Base-by-base conservation (phyloP, 257 asterid species). In the Cruciata laevipes region DNA sequence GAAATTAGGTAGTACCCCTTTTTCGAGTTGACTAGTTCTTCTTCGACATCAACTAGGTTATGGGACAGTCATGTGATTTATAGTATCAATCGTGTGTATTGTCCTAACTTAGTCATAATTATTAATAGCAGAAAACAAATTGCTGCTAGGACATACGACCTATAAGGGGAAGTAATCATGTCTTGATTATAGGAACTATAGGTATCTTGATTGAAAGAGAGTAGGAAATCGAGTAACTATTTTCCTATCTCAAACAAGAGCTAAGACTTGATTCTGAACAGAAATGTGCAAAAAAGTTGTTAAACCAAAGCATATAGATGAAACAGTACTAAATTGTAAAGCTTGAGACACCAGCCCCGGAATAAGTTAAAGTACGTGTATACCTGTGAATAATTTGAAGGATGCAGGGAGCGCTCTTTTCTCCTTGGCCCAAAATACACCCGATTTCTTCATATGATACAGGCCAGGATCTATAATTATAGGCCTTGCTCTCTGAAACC, bases 341-440 rank as follows among this genome's bases (percentile, higher is more conserved):
- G 38, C 38, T 0, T 33, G 38, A 33, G 38, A 4, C 2, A 33
- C 38, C 49, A 44, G n/a, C 13, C 52, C 18, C 52, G 5, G 20
- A 44, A 11, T 1, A 8, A 55, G 11, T 13, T 38, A 20, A 47
- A 64, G 62, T 27, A 33, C 32, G 9, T 9, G 16, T 40, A 13
- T 69, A 88, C 99, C 99, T 63, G 86, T 83, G 78, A 90, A 94
- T 74, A 90, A 72, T 86, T 87, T 94, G 81, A 90, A 94, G 56
- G 99, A 83, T 66, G 87, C 96, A 49, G 97, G 99, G 73, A 89
- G 16, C 0, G 93, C 88, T 78, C 99, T 81, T 69, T 82, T 90
- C 85, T 94, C 96, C 75, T 90, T 94, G 35, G 99, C 99, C 97
- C 95, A 94, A 76, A 90, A 94, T 21, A 94, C 97, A 49, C 96